Conservation (phyloP, 2,329 filamentous ascomycete species). For the Penicillium corylophilum region DNA sequence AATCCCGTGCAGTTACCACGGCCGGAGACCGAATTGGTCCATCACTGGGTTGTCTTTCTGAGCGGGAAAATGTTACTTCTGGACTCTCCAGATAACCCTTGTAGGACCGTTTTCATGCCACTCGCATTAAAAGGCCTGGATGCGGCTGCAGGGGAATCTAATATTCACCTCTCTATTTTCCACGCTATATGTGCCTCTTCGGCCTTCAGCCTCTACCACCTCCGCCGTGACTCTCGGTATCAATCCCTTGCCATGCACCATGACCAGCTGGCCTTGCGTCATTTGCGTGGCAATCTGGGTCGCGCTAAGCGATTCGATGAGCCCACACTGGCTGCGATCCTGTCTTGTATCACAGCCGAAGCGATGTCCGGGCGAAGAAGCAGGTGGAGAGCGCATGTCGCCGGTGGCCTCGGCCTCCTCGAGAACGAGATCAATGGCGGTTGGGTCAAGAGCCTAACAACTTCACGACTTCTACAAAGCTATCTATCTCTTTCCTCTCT, state of each 20-base stretch:
- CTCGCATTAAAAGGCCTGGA: conserved; percentile 21
- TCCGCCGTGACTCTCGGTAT: conserved; percentile 23
- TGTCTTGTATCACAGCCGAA: conserved; percentile 22
- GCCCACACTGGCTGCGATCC: conserved; percentile 17
- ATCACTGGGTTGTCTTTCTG: conserved; percentile 32
- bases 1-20: conserved; percentile 10
- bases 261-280: conserved; percentile 29
- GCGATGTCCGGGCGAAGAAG: conserved; percentile 28
- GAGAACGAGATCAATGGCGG: conserved; percentile 22
- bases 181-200: conserved; percentile 29
- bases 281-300: conserved; percentile 25
- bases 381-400: conserved; percentile 26
- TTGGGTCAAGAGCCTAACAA: conserved; percentile 17
- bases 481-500: conserved; percentile 31
- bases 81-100: conserved; percentile 30
- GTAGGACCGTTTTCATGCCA: conserved; percentile 29
- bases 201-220: conserved; percentile 26
- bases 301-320: conserved; percentile 16
- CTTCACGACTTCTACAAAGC: conserved; percentile 25
- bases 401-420: conserved; percentile 21
- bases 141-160: conserved; percentile 13
- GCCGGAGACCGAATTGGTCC: conserved; percentile 25
- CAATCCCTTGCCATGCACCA: conserved; percentile 30
- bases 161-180: conserved; percentile 30
- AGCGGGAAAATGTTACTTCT: conserved; percentile 31